Evolutionary conservation across 495 filamentous ascomycete genomes (phyloP).

Genomic region (Lasiosphaeriaceae sp.): DNA sequence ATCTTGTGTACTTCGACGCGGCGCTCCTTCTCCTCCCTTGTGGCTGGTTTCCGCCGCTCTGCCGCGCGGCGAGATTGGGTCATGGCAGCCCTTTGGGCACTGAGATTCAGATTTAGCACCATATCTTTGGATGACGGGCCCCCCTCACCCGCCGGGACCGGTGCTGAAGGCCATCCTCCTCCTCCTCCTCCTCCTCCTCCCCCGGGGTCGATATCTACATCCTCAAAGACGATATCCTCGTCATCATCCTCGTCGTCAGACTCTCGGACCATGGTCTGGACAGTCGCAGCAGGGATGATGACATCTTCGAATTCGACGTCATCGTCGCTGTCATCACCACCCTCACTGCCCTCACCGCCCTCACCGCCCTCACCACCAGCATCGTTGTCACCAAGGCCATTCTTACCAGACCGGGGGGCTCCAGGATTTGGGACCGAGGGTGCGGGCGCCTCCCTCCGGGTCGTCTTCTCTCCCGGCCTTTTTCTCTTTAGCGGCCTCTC

Average conservation of each 20-base stretch:
- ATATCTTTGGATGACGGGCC: slow-evolving; percentile 16
- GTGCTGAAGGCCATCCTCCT: slow-evolving; percentile 8
- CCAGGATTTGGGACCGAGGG: background rate
- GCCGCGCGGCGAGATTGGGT: slow-evolving; percentile 19
- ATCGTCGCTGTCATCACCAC: slow-evolving; percentile 31
- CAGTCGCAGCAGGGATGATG: slow-evolving; percentile 19
- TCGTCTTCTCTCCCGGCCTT: slow-evolving; percentile 35
- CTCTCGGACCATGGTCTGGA: slow-evolving; percentile 26
- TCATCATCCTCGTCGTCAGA: slow-evolving; percentile 32
- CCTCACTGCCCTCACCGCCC: slow-evolving; percentile 28
- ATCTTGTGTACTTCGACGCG: slow-evolving; percentile 79
- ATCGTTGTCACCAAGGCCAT: too few relatives aligned
- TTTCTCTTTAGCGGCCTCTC: slow-evolving; percentile 40
- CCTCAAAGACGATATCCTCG: slow-evolving; percentile 31
- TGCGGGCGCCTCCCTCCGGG: slow-evolving; percentile 8
- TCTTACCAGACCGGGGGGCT: too few relatives aligned
- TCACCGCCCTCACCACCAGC: slow-evolving; percentile 6
- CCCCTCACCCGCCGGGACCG: slow-evolving; percentile 28
- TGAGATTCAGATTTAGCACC: slow-evolving; percentile 56
- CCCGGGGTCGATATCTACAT: slow-evolving; percentile 29
- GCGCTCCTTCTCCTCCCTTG: slow-evolving; percentile 63
- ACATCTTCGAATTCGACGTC: slow-evolving; percentile 37
- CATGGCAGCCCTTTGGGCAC: slow-evolving; percentile 38
- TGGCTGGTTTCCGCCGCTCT: slow-evolving; percentile 59
- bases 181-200: too few relatives aligned